Conservation (phyloP, 2,329 filamentous ascomycete species). For the Thielaviopsis musarum region DNA sequence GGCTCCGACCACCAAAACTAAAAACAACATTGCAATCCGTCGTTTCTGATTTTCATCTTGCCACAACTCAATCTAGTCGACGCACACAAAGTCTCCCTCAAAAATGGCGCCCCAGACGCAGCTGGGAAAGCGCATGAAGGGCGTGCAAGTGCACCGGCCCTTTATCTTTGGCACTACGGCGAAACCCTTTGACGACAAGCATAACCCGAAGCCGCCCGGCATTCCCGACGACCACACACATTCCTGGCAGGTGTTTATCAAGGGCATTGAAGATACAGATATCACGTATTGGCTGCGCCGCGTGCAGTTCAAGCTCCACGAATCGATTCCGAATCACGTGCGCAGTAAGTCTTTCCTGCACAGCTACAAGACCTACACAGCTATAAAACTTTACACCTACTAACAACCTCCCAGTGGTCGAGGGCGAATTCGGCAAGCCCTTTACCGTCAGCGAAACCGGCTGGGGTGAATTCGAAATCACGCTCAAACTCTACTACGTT, state of each 20-base stretch:
- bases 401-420: conserved; percentile 35
- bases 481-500: conserved; percentile 85
- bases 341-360: conserved; percentile 39
- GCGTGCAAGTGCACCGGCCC: conserved; percentile 45
- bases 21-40: background rate
- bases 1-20: background rate
- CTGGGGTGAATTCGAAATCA: conserved; percentile 96
- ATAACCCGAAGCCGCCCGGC: conserved; percentile 59
- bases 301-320: conserved; percentile 95
- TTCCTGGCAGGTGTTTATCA: conserved; percentile 89
- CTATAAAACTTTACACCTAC: background rate
- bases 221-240: conserved; percentile 87
- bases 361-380: background rate
- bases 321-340: conserved; percentile 83
- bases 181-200: conserved; percentile 56
- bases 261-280: conserved; percentile 74
- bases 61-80: background rate
- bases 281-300: conserved; percentile 93
- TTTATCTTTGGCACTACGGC: conserved; percentile 70
- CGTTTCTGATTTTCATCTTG: background rate
- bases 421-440: conserved; percentile 47
- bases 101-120: conserved; percentile 42
- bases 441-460: conserved; percentile 86
- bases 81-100: background rate
- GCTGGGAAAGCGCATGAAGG: conserved; percentile 46